Evolutionary conservation across 1,139 yeast species (phyloP).

Genomic region (Pichia sp.): DNA sequence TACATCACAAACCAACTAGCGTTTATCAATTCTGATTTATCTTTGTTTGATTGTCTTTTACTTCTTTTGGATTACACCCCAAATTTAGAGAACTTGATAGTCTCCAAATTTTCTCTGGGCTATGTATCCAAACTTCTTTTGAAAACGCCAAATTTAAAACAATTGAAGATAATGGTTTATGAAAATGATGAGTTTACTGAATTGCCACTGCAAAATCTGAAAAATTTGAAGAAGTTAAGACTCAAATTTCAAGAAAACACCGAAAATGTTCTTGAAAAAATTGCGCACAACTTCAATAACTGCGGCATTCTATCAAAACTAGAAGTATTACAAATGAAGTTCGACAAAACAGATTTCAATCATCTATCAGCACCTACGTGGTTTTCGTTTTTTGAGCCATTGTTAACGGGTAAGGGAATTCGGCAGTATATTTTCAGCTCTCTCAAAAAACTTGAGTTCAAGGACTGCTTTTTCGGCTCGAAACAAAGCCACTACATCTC

Average conservation of each 20-base stretch:
- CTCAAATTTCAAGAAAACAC: constrained; percentile 25
- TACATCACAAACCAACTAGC: constrained; percentile 12
- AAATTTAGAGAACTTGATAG: constrained; percentile 18
- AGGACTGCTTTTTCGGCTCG: constrained; percentile 25
- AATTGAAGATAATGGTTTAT: constrained; percentile 21
- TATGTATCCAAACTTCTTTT: constrained; percentile 13
- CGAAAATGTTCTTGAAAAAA: constrained; percentile 18
- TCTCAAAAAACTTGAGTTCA: constrained; percentile 21
- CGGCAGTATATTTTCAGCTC: constrained; percentile 10
- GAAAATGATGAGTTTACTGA: constrained; percentile 11
- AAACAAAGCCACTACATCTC: constrained; percentile 17
- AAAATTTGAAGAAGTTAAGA: constrained; percentile 17
- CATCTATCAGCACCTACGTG: constrained; percentile 25
- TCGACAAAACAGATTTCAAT: constrained; percentile 25
- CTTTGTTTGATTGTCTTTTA: constrained; percentile 23
- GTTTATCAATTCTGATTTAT: constrained; percentile 11
- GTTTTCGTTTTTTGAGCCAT: constrained; percentile 25
- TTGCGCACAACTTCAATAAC: constrained; percentile 15
- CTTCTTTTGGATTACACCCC: constrained; percentile 19
- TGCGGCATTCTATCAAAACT: constrained; percentile 15
- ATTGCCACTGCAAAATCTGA: constrained; percentile 11
- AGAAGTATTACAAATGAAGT: constrained; percentile 20
- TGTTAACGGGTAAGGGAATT: not conserved
- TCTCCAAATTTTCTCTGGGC: constrained; percentile 20
- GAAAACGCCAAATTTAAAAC: constrained; percentile 11